A percentile compares a stretch with the other conserved stretches of the same genome.
phyloP scores from a whole-genome alignment of 257 asterid genomes.

The Solanum habrochaites region DNA sequence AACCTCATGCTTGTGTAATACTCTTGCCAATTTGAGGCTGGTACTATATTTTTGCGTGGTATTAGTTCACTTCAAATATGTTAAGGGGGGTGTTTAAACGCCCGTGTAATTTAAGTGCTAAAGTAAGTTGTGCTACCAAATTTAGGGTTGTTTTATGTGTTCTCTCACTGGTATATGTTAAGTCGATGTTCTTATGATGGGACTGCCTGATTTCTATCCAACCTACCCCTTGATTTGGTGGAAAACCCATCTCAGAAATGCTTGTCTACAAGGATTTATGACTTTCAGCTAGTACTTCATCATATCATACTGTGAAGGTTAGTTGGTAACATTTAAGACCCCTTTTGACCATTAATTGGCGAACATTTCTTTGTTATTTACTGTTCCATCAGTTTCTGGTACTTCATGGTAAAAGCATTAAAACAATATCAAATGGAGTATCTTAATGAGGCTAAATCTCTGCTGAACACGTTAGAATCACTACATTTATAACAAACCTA shows the following conservation, averaged over 20 bases:
- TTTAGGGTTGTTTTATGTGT: too few relatives aligned
- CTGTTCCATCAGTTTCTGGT: background rate
- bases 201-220: background rate
- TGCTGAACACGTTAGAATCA: background rate
- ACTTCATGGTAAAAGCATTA: background rate
- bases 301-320: background rate
- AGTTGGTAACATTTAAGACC: background rate
- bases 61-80: too few relatives aligned
- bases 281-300: background rate
- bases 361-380: background rate
- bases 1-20: too few relatives aligned
- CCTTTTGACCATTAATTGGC: background rate
- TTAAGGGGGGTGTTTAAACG: too few relatives aligned
- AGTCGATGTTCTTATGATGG: background rate
- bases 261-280: background rate
- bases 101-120: too few relatives aligned
- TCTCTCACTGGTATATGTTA: background rate
- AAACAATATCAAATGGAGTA: background rate
- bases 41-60: too few relatives aligned
- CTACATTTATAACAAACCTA: background rate
- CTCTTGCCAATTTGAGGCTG: too few relatives aligned
- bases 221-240: background rate
- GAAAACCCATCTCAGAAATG: background rate
- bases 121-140: too few relatives aligned
- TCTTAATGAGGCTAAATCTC: background rate